Evolutionary conservation across 2,329 filamentous ascomycete species (phyloP).

Genomic region (Botrytis medusae): DNA sequence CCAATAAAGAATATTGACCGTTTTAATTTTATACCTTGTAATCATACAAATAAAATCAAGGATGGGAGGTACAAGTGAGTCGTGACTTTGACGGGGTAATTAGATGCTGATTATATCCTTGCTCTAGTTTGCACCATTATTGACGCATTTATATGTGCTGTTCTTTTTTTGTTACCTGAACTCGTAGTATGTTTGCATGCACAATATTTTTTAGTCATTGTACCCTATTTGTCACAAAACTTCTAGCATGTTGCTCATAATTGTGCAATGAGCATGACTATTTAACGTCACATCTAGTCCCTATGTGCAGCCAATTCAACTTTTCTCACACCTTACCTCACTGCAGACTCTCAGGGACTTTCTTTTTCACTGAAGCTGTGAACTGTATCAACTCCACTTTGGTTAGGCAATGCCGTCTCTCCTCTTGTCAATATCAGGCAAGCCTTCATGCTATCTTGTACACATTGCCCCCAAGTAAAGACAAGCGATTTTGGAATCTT

Average conservation of each 20-base stretch:
- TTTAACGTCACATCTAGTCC: no score
- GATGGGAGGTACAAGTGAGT: background rate
- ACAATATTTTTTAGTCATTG: no score
- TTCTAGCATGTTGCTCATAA: no score
- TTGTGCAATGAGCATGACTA: background rate
- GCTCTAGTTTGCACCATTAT: background rate
- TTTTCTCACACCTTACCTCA: background rate
- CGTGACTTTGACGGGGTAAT: background rate
- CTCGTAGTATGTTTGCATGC: background rate
- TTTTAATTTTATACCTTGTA: background rate
- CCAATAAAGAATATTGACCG: rapidly evolving
- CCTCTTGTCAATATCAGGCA: background rate
- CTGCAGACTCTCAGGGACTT: rapidly evolving
- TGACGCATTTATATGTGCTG: background rate
- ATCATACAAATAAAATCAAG: background rate
- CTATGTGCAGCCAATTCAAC: background rate
- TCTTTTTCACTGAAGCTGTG: background rate
- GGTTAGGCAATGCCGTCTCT: background rate
- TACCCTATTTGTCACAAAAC: background rate
- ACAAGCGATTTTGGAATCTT: background rate
- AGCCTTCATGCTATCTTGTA: background rate
- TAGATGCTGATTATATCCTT: background rate
- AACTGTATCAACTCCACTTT: background rate
- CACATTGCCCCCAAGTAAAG: background rate
- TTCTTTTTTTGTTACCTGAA: background rate